phyloP scores from a whole-genome alignment of 2,329 filamentous ascomycete genomes.

The Venturia oleaginea region DNA sequence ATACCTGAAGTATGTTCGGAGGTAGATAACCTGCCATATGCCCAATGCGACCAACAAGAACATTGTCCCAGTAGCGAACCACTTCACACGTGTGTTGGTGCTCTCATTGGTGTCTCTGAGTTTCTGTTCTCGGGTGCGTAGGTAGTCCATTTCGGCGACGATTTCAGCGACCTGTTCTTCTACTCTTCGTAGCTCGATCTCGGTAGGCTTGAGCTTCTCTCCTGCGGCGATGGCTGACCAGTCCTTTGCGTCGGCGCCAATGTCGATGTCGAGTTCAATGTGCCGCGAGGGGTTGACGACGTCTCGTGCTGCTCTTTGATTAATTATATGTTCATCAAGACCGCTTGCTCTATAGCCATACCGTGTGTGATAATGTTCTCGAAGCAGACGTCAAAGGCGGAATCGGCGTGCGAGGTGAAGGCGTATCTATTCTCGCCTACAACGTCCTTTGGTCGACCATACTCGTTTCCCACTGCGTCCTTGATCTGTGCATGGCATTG shows the following conservation, averaged over 20 bases:
- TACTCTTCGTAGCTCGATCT: slow-evolving; percentile 86
- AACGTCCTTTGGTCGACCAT: slow-evolving; percentile 82
- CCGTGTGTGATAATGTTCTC: slow-evolving; percentile 61
- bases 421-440: slow-evolving; percentile 86
- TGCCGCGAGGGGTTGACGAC: slow-evolving; percentile 51
- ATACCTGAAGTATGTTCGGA: slow-evolving; percentile 91
- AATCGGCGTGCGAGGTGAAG: slow-evolving; percentile 87
- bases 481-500: slow-evolving; percentile 56
- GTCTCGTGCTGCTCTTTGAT: slow-evolving; percentile 22
- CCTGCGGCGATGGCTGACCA: slow-evolving; percentile 93
- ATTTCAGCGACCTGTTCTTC: slow-evolving; percentile 86
- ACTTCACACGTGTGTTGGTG: slow-evolving; percentile 97
- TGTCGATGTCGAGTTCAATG: slow-evolving; percentile 89
- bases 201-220: slow-evolving; percentile 96
- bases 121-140: slow-evolving; percentile 83
- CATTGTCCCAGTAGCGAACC: slow-evolving; percentile 93
- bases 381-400: slow-evolving; percentile 93
- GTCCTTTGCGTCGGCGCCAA: slow-evolving; percentile 94
- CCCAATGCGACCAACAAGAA: slow-evolving; percentile 81
- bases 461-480: slow-evolving; percentile 93
- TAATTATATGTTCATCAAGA: neutral
- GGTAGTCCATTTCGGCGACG: slow-evolving; percentile 92
- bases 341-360: neutral
- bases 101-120: slow-evolving; percentile 98
- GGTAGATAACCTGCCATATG: slow-evolving; percentile 95